These are phyloP conservation scores for Trichoderma pleuroti DNA, from an alignment of 2,329 filamentous ascomycete species.

Conservation along the genomic window DNA sequence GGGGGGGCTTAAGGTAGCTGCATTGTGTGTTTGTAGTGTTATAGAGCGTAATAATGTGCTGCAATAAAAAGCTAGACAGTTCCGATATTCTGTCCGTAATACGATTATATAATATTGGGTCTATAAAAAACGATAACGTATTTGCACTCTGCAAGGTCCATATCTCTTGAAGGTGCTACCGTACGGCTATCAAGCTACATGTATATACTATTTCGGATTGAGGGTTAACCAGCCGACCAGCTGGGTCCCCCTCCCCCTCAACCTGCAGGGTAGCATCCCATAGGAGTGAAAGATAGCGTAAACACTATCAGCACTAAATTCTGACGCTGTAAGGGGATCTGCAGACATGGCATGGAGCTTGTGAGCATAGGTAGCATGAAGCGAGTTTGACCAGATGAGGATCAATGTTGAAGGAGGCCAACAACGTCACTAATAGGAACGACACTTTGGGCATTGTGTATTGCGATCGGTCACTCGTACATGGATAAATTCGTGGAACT, in stretches of 20 bases:
- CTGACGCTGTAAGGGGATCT: background rate
- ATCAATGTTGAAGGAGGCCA: background rate
- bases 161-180: background rate
- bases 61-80: background rate
- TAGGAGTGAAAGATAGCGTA: background rate
- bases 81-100: background rate
- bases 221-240: background rate
- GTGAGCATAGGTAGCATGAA: background rate
- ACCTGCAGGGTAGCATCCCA: background rate
- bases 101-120: background rate
- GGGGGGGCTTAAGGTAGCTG: background rate
- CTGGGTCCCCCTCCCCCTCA: background rate
- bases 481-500: background rate
- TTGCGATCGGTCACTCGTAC: background rate
- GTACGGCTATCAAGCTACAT: background rate
- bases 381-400: background rate
- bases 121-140: background rate
- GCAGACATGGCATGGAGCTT: background rate
- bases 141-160: background rate
- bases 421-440: background rate
- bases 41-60: background rate
- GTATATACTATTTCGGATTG: background rate
- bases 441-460: background rate
- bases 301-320: background rate
- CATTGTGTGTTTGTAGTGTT: background rate